phyloP scores from a whole-genome alignment of 768 basidiomycete species.

The Lactarius deliciosus region DNA sequence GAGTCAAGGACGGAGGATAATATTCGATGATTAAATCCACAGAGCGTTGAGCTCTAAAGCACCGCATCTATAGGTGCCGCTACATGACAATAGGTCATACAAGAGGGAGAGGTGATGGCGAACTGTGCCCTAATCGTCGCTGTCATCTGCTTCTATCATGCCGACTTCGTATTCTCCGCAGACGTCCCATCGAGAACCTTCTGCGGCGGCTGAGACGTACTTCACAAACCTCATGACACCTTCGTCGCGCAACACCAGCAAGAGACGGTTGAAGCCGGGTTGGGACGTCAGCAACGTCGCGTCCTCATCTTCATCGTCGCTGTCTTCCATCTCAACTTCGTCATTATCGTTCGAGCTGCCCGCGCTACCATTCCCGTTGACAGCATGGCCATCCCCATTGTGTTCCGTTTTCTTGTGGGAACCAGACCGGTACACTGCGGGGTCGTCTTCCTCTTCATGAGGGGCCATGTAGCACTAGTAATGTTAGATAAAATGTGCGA shows the following conservation, averaged over 20 bases:
- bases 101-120: background rate
- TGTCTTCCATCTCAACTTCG: conserved; percentile 11
- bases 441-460: conserved; percentile 93
- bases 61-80: conserved; percentile 8
- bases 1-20: conserved; percentile 70
- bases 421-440: conserved; percentile 81
- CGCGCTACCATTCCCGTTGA: conserved; percentile 28
- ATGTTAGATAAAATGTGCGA: conserved; percentile 9
- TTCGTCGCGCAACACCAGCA: conserved; percentile 89
- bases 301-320: conserved; percentile 50
- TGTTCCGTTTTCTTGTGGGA: conserved; percentile 30
- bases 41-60: background rate
- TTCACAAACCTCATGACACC: conserved; percentile 95
- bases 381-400: conserved; percentile 28
- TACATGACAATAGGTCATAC: conserved; percentile 12
- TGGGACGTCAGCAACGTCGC: conserved; percentile 83
- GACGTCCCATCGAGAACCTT: conserved; percentile 91
- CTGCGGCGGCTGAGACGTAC: conserved; percentile 86
- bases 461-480: conserved; percentile 89
- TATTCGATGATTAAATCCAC: conserved; percentile 47
- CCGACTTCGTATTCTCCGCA: conserved; percentile 92
- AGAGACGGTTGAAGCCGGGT: conserved; percentile 84
- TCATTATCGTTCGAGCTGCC: conserved; percentile 26
- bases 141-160: conserved; percentile 49
- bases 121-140: conserved; percentile 8